A percentile compares a stretch with the other conserved stretches of the same genome.
phyloP scores from a whole-genome alignment of 2,329 filamentous ascomycete species.

The Cryphonectria japonica region DNA sequence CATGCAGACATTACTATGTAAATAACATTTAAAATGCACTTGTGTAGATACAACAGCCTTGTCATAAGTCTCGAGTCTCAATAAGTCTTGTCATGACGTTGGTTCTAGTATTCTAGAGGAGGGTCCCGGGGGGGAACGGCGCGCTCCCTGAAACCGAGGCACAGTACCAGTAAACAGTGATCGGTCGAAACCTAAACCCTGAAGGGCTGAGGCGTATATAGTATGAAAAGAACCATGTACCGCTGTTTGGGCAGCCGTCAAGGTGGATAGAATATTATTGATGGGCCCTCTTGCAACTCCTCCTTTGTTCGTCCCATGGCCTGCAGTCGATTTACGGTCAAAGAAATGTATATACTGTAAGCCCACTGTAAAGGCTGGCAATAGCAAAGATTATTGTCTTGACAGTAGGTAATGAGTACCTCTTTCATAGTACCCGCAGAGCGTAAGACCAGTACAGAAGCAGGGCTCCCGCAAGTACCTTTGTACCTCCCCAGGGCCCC shows the following conservation, averaged over 20 bases:
- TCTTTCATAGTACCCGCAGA: neutral
- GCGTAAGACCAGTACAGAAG: neutral
- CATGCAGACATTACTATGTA: neutral
- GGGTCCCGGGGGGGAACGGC: too few species aligned
- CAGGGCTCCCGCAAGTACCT: neutral
- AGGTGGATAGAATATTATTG: neutral
- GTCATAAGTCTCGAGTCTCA: neutral
- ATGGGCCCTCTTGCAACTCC: neutral
- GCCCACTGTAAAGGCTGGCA: neutral
- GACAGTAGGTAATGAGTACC: neutral
- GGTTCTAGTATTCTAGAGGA: neutral
- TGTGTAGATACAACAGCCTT: neutral
- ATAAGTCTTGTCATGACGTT: neutral
- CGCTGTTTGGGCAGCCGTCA: neutral
- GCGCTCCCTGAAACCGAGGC: neutral
- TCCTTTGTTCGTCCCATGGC: neutral
- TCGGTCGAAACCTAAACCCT: neutral
- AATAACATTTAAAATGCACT: neutral
- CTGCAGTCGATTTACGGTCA: neutral
- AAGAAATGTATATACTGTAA: neutral
- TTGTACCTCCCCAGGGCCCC: neutral
- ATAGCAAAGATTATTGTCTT: too few species aligned
- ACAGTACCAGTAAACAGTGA: neutral
- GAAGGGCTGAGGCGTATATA: neutral
- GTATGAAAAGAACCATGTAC: neutral